A percentile compares a stretch with the other conserved stretches of the same genome.
phyloP scores from a whole-genome alignment of 352 stramenopile genomes.

The Thalassiosira mediterranea region DNA sequence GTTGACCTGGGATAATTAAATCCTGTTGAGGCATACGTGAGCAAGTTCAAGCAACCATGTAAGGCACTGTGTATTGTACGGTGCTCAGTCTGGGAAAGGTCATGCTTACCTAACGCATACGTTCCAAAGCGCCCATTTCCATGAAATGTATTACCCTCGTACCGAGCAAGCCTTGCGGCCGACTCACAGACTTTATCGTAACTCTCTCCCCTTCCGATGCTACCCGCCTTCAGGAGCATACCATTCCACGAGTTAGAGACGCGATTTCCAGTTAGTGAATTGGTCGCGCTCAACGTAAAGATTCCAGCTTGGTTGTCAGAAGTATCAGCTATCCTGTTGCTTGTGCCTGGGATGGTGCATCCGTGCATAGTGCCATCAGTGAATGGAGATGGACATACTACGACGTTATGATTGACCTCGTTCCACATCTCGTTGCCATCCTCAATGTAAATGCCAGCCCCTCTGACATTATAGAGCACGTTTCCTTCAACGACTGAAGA shows the following conservation, averaged over 20 bases:
- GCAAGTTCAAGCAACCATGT: too few relatives aligned
- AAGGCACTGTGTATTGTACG: too few relatives aligned
- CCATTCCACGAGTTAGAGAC: conserved; percentile 64
- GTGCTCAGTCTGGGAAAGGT: too few relatives aligned
- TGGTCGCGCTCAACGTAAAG: conserved; percentile 40
- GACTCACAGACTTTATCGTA: conserved; percentile 45
- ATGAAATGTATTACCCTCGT: conserved; percentile 70
- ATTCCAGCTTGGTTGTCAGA: conserved; percentile 57
- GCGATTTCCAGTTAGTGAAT: conserved; percentile 59
- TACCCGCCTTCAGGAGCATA: conserved; percentile 48
- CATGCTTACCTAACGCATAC: conserved; percentile 47
- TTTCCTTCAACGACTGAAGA: conserved; percentile 50
- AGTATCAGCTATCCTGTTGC: conserved; percentile 44
- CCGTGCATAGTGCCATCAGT: conserved; percentile 42
- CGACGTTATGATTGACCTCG: conserved; percentile 58
- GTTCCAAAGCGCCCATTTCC: conserved; percentile 58
- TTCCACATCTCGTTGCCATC: conserved; percentile 76
- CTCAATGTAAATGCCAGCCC: conserved; percentile 64
- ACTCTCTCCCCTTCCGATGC: conserved; percentile 35
- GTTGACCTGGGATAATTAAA: conserved; percentile 58
- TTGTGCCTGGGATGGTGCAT: conserved; percentile 62
- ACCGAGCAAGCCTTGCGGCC: conserved; percentile 30
- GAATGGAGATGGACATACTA: conserved; percentile 61
- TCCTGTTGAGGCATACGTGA: not conserved
- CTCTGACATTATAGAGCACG: conserved; percentile 64